Conservation (phyloP, 331 rosid genomes). For the Cydonia oblonga region DNA sequence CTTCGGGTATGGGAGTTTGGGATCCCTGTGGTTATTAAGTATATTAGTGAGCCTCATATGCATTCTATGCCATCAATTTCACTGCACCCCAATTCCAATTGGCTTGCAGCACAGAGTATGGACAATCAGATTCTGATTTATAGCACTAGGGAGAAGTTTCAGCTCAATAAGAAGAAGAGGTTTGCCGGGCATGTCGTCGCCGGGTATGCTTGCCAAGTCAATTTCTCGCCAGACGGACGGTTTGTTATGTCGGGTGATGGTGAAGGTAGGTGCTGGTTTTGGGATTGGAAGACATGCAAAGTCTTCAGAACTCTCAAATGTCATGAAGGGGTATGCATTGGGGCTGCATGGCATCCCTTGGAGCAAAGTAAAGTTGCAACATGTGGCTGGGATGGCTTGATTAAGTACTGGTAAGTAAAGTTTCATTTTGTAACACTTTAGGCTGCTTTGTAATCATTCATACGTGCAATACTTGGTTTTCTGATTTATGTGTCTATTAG, state of each 20-base stretch:
- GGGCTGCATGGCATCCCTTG: constrained; percentile 88
- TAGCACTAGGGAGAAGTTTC: constrained; percentile 95
- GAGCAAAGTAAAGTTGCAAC: constrained; percentile 98
- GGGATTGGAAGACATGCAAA: constrained; percentile 99
- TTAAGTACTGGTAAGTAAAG: constrained; percentile 78
- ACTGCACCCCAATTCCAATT: constrained; percentile 79
- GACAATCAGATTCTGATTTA: constrained; percentile 96
- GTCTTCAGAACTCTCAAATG: constrained; percentile 90
- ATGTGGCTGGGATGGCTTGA: constrained; percentile 98
- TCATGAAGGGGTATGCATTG: constrained; percentile 93
- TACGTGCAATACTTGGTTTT: constrained; percentile 4
- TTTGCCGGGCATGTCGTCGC: constrained; percentile 95
- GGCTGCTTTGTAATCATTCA: background rate
- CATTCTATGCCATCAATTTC: constrained; percentile 97
- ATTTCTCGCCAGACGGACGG: constrained; percentile 93
- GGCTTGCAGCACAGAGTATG: constrained; percentile 98
- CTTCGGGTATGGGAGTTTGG: constrained; percentile 98
- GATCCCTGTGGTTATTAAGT: constrained; percentile 90
- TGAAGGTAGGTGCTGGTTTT: constrained; percentile 97
- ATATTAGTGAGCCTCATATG: constrained; percentile 98
- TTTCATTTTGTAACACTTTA: background rate
- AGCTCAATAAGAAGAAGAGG: constrained; percentile 94
- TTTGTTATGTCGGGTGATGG: constrained; percentile 96
- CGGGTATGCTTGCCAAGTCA: constrained; percentile 93
- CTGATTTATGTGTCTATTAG: background rate